Evolutionary conservation across 2,329 filamentous ascomycete genomes (phyloP).

Genomic region (Penicillium italicum): DNA sequence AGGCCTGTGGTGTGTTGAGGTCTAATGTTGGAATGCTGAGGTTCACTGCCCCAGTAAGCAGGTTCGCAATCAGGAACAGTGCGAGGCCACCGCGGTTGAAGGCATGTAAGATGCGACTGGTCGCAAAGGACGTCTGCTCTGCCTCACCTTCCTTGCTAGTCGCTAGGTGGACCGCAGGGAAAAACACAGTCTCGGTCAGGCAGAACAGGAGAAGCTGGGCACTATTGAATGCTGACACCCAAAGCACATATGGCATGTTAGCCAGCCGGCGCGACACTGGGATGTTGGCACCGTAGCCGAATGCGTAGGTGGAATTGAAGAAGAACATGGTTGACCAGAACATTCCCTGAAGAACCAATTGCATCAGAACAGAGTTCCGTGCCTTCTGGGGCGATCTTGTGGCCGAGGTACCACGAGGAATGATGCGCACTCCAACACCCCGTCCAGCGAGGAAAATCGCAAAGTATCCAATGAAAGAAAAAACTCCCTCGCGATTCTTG

Average conservation of each 20-base stretch:
- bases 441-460: constrained; percentile 92
- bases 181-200: constrained; percentile 71
- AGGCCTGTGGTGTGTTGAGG: constrained; percentile 60
- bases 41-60: constrained; percentile 86
- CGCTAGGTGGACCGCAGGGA: constrained; percentile 66
- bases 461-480: constrained; percentile 89
- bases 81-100: constrained; percentile 86
- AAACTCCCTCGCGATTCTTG: constrained; percentile 92
- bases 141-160: constrained; percentile 54
- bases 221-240: constrained; percentile 88
- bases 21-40: constrained; percentile 79
- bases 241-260: constrained; percentile 89
- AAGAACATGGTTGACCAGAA: constrained; percentile 70
- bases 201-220: constrained; percentile 77
- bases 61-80: constrained; percentile 81
- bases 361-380: constrained; percentile 58
- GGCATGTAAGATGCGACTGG: constrained; percentile 74
- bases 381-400: constrained; percentile 42
- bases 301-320: constrained; percentile 62
- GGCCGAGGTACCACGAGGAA: constrained; percentile 59
- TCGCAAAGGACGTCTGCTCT: constrained; percentile 64
- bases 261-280: constrained; percentile 82
- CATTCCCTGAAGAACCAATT: constrained; percentile 60
- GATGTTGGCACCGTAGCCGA: constrained; percentile 63
- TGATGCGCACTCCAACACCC: constrained; percentile 72